Conservation (phyloP, 352 stramenopile genomes). For the Plasmopara viticola region DNA sequence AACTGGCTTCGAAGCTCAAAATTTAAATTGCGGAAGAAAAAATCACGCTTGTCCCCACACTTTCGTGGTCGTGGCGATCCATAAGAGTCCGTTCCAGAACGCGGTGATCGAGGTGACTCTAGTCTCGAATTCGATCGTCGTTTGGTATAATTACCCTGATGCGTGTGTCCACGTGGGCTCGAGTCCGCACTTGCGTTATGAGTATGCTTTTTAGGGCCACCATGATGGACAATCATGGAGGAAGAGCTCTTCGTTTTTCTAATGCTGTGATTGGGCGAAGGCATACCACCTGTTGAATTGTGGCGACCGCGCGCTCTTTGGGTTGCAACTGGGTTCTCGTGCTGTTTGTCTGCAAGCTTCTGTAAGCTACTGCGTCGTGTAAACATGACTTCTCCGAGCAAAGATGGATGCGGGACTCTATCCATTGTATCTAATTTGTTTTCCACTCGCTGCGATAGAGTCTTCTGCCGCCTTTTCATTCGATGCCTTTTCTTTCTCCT, state of each 20-base stretch:
- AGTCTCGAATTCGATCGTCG: constrained; percentile 13
- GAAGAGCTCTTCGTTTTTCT: constrained; percentile 17
- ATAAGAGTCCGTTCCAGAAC: constrained; percentile 17
- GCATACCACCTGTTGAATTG: background rate
- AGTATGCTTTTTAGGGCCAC: constrained; percentile 8
- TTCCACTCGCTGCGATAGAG: constrained; percentile 8
- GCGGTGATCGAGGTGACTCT: constrained; percentile 21
- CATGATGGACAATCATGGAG: constrained; percentile 12
- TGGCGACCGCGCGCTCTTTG: constrained; percentile 4
- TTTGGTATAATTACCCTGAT: constrained; percentile 12
- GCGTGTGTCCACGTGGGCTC: constrained; percentile 13
- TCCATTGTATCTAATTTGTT: constrained; percentile 8
- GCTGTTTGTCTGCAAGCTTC: constrained; percentile 41
- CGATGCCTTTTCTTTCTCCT: constrained; percentile 20
- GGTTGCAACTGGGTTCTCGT: constrained; percentile 23
- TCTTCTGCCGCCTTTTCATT: constrained; percentile 26
- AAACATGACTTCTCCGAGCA: constrained; percentile 33
- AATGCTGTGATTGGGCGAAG: constrained; percentile 9
- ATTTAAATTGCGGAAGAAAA: constrained; percentile 75
- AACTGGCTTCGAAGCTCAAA: constrained; percentile 57
- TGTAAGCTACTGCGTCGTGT: constrained; percentile 48
- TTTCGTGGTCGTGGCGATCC: constrained; percentile 30
- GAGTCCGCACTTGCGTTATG: constrained; percentile 19
- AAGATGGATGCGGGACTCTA: constrained; percentile 27
- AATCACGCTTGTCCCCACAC: constrained; percentile 78